phyloP scores from a whole-genome alignment of 2,329 filamentous ascomycete genomes.

The Cercospora beticola region DNA sequence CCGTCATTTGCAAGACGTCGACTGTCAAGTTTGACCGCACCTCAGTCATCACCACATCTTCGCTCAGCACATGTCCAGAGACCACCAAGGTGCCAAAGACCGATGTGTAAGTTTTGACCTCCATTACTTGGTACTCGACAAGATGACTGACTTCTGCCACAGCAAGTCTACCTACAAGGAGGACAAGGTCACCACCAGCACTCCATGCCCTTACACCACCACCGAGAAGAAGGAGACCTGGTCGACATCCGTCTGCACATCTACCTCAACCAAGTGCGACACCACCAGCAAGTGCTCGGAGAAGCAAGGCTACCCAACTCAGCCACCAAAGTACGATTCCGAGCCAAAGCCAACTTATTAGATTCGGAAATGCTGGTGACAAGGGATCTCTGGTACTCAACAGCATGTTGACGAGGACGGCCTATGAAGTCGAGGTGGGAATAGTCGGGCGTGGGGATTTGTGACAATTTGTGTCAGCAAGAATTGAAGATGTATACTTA shows the following conservation, averaged over 20 bases:
- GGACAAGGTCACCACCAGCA: slow-evolving; percentile 16
- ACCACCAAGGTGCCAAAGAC: slow-evolving; percentile 14
- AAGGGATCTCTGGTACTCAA: neutral
- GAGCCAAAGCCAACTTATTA: slow-evolving; percentile 11
- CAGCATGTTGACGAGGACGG: neutral
- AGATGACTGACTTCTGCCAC: neutral
- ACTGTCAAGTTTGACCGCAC: slow-evolving; percentile 18
- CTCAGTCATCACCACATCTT: slow-evolving; percentile 9
- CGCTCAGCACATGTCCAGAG: slow-evolving; percentile 15
- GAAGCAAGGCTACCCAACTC: slow-evolving; percentile 16
- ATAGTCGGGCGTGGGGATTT: neutral
- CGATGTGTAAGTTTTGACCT: slow-evolving; percentile 6
- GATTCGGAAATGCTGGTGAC: neutral
- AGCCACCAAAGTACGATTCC: neutral
- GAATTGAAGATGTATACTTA: neutral
- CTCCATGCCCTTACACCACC: slow-evolving; percentile 18
- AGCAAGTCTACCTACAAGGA: slow-evolving; percentile 9
- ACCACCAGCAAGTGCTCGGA: slow-evolving; percentile 5
- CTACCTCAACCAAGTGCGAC: slow-evolving; percentile 18
- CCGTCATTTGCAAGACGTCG: slow-evolving; percentile 21
- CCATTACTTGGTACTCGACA: neutral
- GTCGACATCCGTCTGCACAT: slow-evolving; percentile 21
- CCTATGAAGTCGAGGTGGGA: neutral
- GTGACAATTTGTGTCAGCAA: neutral
- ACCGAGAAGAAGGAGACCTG: slow-evolving; percentile 5